Base-by-base conservation (phyloP, 78 protist species). In the Acrasis kona region DNA sequence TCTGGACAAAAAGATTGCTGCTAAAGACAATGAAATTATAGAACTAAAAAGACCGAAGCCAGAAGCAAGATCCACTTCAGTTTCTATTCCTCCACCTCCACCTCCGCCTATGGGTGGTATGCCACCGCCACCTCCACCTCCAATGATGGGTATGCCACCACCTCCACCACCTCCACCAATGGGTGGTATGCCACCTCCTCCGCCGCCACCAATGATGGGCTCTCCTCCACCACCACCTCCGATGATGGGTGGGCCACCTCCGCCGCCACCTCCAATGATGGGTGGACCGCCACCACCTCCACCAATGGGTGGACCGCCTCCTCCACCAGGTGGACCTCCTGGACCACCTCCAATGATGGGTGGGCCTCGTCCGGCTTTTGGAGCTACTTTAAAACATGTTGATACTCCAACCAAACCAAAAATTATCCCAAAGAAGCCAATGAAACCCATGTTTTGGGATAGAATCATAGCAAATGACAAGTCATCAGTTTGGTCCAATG, bases 331-430 rank as follows among this genome's bases (percentile, higher is more conserved):
- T n/a, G 61, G 61, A 50, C 61, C 61, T n/a, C 61, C 61, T n/a
- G 61, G 61, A 50, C 61, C 61, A 50, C 61, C 61, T 50, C 61
- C 61, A 50, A 50, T 50, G 61, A 50, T 50, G 61, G 61, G 61
- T n/a, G 61, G 61, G 19, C 61, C 61, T 50, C 61, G 34, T n/a
- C 34, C 34, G 19, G 34, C 61, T n/a, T 19, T 19, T 50, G 61
- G 61, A 50, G 34, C 61, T n/a, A 50, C 19, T 50, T n/a, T n/a
- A 50, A 19, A 50, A 50, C 19, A 19, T n/a, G 34, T 50, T 50
- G 19, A 50, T n/a, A 19, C 61, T 50, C 34, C 19, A 50, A n/a
- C 19, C 19, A n/a, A n/a, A 19, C 19, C 61, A 50, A 50, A 50
- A 50, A 19, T 50, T 50, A 19, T n/a, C 61, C 19, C 19, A 50